Conservation (phyloP, 176 grass and related monocot genomes). For the Paspalum vaginatum region DNA sequence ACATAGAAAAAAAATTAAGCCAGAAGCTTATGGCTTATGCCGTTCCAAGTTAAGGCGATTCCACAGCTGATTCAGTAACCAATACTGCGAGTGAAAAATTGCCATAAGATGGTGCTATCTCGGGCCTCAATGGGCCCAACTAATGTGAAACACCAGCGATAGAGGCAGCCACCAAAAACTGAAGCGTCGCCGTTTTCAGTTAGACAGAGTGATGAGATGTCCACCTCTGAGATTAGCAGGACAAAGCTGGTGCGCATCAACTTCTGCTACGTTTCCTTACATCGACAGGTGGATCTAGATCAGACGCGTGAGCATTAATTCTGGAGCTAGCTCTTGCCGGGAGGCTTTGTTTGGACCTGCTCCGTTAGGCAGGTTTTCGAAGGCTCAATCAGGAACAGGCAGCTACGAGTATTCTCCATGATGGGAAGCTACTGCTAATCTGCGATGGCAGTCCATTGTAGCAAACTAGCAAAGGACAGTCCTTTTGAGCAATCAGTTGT, state of each 20-base stretch:
- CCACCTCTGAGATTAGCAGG: conserved; percentile 24
- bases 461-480: not conserved
- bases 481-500: not conserved
- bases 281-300: conserved; percentile 14
- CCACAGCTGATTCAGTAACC: not conserved
- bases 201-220: conserved; percentile 34
- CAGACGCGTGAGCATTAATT: conserved; percentile 19
- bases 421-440: not conserved
- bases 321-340: conserved; percentile 25
- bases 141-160: not conserved
- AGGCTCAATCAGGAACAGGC: not conserved
- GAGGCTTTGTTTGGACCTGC: not conserved
- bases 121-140: not conserved
- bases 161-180: not conserved
- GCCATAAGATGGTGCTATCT: not conserved
- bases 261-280: not conserved
- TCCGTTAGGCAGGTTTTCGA: not conserved
- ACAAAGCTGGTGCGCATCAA: conserved; percentile 22
- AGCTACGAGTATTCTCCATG: not conserved
- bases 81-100: not conserved
- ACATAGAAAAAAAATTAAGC: not conserved
- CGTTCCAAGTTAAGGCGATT: not conserved
- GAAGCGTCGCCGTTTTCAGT: not conserved
- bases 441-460: not conserved
- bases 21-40: not conserved